Evolutionary conservation across 768 basidiomycete genomes (phyloP).

Genomic region (Calocera viscosa): DNA sequence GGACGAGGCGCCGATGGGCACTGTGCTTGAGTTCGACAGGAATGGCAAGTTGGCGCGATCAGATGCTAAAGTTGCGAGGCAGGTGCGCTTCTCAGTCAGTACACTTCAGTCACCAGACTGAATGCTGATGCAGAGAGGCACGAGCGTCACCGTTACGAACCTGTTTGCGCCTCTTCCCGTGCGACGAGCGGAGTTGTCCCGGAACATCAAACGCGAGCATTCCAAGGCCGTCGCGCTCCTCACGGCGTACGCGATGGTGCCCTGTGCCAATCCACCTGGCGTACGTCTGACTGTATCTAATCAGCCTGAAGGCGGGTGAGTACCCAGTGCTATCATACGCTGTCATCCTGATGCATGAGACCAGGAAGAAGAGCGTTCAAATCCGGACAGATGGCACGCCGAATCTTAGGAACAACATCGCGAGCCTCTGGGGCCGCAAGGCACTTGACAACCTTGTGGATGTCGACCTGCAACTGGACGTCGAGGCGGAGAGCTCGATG

Average conservation of each 20-base stretch:
- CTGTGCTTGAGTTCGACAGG: conserved; percentile 57
- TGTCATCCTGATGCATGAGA: neutral
- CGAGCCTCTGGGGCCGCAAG: conserved; percentile 75
- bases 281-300: conserved; percentile 67
- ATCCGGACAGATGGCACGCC: conserved; percentile 60
- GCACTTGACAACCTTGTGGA: conserved; percentile 61
- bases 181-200: conserved; percentile 77
- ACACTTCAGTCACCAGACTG: neutral
- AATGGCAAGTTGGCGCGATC: conserved; percentile 47
- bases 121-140: conserved; percentile 52
- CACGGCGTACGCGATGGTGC: conserved; percentile 80
- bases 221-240: conserved; percentile 70
- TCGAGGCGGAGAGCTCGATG: conserved; percentile 49
- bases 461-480: conserved; percentile 54
- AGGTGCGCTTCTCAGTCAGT: conserved; percentile 37
- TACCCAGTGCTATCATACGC: conserved; percentile 10
- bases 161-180: conserved; percentile 80
- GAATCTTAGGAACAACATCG: conserved; percentile 49
- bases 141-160: conserved; percentile 58
- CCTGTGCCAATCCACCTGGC: conserved; percentile 46
- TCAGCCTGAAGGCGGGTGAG: conserved; percentile 56
- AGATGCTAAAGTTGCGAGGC: conserved; percentile 54
- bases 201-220: conserved; percentile 82
- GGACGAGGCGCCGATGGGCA: conserved; percentile 63
- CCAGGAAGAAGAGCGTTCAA: conserved; percentile 39